phyloP scores from a whole-genome alignment of 2,329 filamentous ascomycete genomes.

The Curvularia sp. region DNA sequence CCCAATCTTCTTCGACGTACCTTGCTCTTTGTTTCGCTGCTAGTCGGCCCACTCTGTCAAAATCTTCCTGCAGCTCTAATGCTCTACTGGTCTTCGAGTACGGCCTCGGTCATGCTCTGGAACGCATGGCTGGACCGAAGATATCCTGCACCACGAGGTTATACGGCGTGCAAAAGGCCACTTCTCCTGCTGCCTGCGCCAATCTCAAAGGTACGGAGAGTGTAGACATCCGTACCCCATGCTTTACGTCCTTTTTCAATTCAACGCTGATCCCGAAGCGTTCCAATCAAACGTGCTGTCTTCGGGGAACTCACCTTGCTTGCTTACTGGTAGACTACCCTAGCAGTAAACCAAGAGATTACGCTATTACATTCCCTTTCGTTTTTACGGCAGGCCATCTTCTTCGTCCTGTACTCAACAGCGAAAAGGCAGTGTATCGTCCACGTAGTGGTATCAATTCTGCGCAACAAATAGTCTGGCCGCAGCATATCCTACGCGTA shows the following conservation, averaged over 20 bases:
- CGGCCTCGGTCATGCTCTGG: slow-evolving; percentile 44
- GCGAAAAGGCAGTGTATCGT: neutral
- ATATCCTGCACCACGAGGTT: slow-evolving; percentile 37
- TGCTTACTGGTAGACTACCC: neutral
- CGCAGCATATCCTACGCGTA: neutral
- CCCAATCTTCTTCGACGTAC: slow-evolving; percentile 32
- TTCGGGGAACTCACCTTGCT: neutral
- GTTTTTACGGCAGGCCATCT: neutral
- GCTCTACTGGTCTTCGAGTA: slow-evolving; percentile 52
- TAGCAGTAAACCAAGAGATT: neutral
- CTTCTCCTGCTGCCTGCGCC: slow-evolving; percentile 31
- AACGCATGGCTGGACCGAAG: slow-evolving; percentile 44
- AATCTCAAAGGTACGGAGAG: slow-evolving; percentile 11
- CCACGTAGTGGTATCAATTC: neutral
- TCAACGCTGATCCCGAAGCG: neutral
- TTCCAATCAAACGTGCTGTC: neutral
- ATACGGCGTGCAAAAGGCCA: slow-evolving; percentile 39
- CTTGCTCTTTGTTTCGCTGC: slow-evolving; percentile 39
- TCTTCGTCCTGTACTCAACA: neutral
- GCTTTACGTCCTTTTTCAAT: neutral
- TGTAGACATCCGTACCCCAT: slow-evolving; percentile 3
- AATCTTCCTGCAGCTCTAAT: slow-evolving; percentile 52
- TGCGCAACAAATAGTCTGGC: neutral
- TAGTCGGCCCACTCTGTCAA: slow-evolving; percentile 45
- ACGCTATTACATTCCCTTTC: neutral